phyloP scores from a whole-genome alignment of 2,329 filamentous ascomycete species.

The Basipetospora chlamydospora region DNA sequence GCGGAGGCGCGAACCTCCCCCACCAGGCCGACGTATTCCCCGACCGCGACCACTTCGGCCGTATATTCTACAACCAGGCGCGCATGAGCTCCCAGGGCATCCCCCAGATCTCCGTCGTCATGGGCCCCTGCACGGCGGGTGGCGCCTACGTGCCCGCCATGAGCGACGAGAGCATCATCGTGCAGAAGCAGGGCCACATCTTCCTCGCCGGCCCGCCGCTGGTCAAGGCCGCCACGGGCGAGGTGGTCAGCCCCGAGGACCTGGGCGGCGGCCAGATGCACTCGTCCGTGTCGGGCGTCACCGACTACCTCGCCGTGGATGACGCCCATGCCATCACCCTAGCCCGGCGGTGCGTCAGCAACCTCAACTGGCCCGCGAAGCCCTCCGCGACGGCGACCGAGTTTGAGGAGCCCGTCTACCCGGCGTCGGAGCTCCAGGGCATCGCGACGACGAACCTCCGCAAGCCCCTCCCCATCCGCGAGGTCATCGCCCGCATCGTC shows the following conservation, averaged over 20 bases:
- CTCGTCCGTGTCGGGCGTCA: constrained; percentile 80
- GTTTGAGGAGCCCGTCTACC: constrained; percentile 66
- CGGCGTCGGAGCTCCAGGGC: constrained; percentile 65
- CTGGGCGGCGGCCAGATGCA: constrained; percentile 84
- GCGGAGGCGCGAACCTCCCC: constrained; percentile 85
- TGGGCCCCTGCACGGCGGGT: constrained; percentile 93
- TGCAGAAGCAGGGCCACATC: constrained; percentile 89
- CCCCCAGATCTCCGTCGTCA: constrained; percentile 86
- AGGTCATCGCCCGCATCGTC: constrained; percentile 84
- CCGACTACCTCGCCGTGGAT: constrained; percentile 87
- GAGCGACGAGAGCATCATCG: constrained; percentile 96
- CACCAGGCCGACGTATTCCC: constrained; percentile 95
- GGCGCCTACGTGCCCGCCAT: constrained; percentile 94
- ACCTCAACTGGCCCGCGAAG: constrained; percentile 70
- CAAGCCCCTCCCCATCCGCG: constrained; percentile 70
- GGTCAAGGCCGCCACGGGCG: constrained; percentile 90
- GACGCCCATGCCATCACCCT: constrained; percentile 84
- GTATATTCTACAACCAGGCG: constrained; percentile 97
- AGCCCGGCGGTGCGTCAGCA: constrained; percentile 67
- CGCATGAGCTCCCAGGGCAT: constrained; percentile 81
- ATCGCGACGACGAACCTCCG: constrained; percentile 85
- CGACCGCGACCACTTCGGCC: constrained; percentile 85
- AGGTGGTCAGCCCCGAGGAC: constrained; percentile 80
- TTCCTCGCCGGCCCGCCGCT: constrained; percentile 90
- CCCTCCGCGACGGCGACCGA: constrained; percentile 22